Base-by-base conservation (phyloP, 1,284 basidiomycete species). In the Ceratobasidium sp. region DNA sequence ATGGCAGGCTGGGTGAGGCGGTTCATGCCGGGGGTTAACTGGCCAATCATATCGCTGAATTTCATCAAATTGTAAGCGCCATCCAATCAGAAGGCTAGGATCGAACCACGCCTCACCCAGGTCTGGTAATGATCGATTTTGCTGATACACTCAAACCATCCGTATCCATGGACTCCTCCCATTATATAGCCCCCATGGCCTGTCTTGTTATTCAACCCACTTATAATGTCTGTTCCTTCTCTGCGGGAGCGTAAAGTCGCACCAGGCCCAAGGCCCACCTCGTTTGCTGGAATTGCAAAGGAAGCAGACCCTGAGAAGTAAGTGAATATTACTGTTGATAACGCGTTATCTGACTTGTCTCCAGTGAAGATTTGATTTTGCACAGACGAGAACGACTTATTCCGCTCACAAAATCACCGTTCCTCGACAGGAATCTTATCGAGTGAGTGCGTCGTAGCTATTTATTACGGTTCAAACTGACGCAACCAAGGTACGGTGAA, bases 341-440 rank as follows among this genome's bases (percentile, higher is more conserved):
- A 49, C n/a, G n/a, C n/a, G 21, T 8, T 18, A 1, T 23, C 32
- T 49, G 16, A 18, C 30, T 16, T 50, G 14, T 21, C n/a, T 23
- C 46, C 28, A 72, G 70, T 38, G 58, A 72, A 32, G 70, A 72
- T 35, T 43, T 72, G 23, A 72, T 72, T 63, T 35, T 61, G n/a
- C 70, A 72, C 32, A 41, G 70, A 26, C 44, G 58, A 23, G 57
- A 61, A n/a, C 70, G 70, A 2, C 58, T 72, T 32, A 72, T 72
- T n/a, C 70, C 70, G 2, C 55, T 55, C 14, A 61, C 54, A 32
- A 61, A 61, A 16, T 61, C 58, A 32, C 70, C 70, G 11, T 72
- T 72, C 28, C 50, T 30, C n/a, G 69, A 72, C 49, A 46, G 16
- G 28, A 38, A 41, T 23, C 57, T 52, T 6, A 58, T 69, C 23